phyloP scores from a whole-genome alignment of 345 rosid species.

The Rhodamnia argentea region DNA sequence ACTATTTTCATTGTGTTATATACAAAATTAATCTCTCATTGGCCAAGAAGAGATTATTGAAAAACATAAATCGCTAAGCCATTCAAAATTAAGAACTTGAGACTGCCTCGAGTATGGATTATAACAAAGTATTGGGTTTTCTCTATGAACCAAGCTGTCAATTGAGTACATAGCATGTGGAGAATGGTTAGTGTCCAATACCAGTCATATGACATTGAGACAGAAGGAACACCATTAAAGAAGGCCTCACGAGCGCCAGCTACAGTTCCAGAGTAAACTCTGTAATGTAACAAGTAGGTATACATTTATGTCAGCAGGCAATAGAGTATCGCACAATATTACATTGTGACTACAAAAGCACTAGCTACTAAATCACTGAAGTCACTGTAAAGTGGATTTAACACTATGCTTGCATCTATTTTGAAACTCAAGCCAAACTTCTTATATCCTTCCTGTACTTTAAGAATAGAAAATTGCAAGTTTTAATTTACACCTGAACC shows the following conservation, averaged over 20 bases:
- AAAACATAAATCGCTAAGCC: background rate
- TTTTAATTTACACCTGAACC: background rate
- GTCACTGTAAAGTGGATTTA: background rate
- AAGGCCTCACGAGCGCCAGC: conserved; percentile 97
- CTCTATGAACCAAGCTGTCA: background rate
- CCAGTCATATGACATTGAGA: conserved; percentile 80
- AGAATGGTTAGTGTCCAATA: conserved; percentile 7
- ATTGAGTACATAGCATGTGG: background rate
- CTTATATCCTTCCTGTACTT: background rate
- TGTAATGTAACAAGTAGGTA: conserved; percentile 11
- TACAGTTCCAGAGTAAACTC: conserved; percentile 91
- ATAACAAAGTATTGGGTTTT: background rate
- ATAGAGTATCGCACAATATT: background rate
- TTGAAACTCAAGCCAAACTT: background rate
- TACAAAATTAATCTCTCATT: background rate
- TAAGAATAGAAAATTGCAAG: background rate
- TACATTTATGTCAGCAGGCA: background rate
- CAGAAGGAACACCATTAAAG: conserved; percentile 64
- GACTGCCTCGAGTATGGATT: background rate
- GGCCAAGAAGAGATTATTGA: background rate
- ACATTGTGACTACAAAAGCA: background rate
- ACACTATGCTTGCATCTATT: background rate
- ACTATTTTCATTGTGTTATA: background rate
- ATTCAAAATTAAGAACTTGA: background rate
- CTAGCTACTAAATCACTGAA: background rate